Conservation (phyloP, 495 filamentous ascomycete genomes). For the Evernia prunastri region DNA sequence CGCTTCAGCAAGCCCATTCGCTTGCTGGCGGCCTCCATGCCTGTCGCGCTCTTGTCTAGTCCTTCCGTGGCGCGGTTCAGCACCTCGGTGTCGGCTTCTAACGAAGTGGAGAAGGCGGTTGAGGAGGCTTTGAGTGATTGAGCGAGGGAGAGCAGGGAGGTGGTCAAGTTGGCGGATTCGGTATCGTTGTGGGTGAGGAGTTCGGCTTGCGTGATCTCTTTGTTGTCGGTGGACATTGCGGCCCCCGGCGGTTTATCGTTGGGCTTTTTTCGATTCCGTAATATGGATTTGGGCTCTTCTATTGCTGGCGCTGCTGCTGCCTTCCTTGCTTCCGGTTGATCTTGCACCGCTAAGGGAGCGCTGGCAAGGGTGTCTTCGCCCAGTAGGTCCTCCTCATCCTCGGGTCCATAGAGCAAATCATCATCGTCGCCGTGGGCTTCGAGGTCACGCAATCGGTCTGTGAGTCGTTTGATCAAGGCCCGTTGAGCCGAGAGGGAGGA, state of each 20-base stretch:
- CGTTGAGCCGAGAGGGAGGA: constrained; percentile 45
- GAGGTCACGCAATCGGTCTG: constrained; percentile 24
- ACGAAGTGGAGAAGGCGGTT: constrained; percentile 57
- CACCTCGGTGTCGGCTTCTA: constrained; percentile 65
- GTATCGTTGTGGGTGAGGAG: constrained; percentile 64
- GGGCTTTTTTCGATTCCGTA: constrained; percentile 24
- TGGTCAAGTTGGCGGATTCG: constrained; percentile 81
- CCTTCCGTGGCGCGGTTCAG: constrained; percentile 63
- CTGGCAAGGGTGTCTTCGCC: constrained; percentile 11
- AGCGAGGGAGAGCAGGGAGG: constrained; percentile 71
- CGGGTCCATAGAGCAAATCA: constrained; percentile 19
- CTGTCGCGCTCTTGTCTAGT: constrained; percentile 65
- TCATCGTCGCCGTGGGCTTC: constrained; percentile 22
- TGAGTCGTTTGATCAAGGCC: constrained; percentile 26
- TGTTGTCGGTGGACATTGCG: background rate
- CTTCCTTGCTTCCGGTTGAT: constrained; percentile 3
- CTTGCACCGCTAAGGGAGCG: constrained; percentile 14
- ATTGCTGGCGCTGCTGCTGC: background rate
- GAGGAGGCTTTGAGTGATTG: constrained; percentile 69
- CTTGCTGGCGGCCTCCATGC: constrained; percentile 66
- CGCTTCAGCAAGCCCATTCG: constrained; percentile 65
- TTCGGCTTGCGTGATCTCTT: constrained; percentile 3
- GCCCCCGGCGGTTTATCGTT: constrained; percentile 28
- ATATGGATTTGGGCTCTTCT: constrained; percentile 4
- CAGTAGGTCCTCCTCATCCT: constrained; percentile 24